phyloP scores from a whole-genome alignment of 75 land plant species.

The Sequoia sempervirens region DNA sequence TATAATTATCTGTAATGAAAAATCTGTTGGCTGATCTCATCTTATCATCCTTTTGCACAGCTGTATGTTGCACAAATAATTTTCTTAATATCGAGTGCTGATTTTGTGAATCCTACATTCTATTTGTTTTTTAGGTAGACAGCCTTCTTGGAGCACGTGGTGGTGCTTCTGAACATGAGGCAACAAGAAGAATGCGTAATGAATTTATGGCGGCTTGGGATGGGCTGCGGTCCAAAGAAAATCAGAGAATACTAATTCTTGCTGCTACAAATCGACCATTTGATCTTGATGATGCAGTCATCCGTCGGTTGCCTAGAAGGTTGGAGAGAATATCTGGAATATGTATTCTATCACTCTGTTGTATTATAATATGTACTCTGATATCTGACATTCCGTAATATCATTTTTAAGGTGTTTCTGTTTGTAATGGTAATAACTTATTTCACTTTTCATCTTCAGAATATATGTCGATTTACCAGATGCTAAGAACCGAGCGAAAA shows the following conservation, averaged over 20 bases:
- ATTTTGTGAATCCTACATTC: neutral
- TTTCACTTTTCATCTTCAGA: constrained; percentile 28
- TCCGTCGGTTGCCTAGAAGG: constrained; percentile 97
- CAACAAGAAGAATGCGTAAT: constrained; percentile 91
- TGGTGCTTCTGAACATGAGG: constrained; percentile 95
- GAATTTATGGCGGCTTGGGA: constrained; percentile 99
- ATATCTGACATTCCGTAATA: neutral
- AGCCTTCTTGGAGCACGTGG: constrained; percentile 97
- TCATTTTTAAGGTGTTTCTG: neutral
- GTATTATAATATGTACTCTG: neutral
- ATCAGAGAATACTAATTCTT: constrained; percentile 83
- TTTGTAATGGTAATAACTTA: constrained; percentile 2
- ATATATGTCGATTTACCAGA: constrained; percentile 93
- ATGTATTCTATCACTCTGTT: constrained; percentile 3
- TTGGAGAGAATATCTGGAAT: constrained; percentile 10
- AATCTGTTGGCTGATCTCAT: neutral
- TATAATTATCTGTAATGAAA: neutral
- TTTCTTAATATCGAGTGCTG: neutral
- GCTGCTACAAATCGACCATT: constrained; percentile 98
- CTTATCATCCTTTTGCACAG: neutral
- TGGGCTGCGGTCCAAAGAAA: constrained; percentile 90
- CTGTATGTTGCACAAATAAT: neutral
- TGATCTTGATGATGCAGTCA: constrained; percentile 98
- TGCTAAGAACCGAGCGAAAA: constrained; percentile 75
- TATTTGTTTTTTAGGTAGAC: constrained; percentile 58